Evolutionary conservation across 2,329 filamentous ascomycete species (phyloP).

Genomic region (Monilinia polystroma): DNA sequence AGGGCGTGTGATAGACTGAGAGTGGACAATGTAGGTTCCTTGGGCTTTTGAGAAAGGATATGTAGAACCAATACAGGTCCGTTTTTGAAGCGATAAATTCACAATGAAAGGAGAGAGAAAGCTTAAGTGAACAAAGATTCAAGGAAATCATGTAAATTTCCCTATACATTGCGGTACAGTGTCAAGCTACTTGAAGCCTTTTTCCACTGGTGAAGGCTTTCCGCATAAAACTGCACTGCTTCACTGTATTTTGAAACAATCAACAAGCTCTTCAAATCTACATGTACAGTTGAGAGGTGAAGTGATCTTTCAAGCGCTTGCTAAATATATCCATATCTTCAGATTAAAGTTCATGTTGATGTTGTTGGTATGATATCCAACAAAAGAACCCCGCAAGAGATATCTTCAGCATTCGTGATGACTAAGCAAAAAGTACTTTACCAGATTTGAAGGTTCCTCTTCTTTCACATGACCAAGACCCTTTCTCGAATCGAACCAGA

Average conservation of each 20-base stretch:
- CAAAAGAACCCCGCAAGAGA: neutral
- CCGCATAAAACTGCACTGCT: neutral
- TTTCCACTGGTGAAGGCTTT: neutral
- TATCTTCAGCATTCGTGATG: neutral
- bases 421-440: neutral
- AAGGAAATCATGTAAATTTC: neutral
- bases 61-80: neutral
- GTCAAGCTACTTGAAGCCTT: neutral
- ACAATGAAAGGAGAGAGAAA: neutral
- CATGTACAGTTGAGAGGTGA: rapidly evolving
- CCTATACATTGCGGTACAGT: neutral
- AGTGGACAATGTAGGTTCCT: neutral
- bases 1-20: neutral
- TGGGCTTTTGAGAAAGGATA: neutral
- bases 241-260: neutral
- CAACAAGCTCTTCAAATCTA: too few species aligned
- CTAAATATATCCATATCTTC: neutral
- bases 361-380: neutral
- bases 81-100: neutral
- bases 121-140: rapidly evolving
- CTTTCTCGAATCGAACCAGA: neutral
- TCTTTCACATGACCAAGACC: neutral
- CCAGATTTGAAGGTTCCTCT: neutral
- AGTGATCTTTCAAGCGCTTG: neutral
- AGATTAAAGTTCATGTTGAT: neutral